Conservation (phyloP, 371 early-diverging fungal genomes). For the Haplosporangium sp. region DNA sequence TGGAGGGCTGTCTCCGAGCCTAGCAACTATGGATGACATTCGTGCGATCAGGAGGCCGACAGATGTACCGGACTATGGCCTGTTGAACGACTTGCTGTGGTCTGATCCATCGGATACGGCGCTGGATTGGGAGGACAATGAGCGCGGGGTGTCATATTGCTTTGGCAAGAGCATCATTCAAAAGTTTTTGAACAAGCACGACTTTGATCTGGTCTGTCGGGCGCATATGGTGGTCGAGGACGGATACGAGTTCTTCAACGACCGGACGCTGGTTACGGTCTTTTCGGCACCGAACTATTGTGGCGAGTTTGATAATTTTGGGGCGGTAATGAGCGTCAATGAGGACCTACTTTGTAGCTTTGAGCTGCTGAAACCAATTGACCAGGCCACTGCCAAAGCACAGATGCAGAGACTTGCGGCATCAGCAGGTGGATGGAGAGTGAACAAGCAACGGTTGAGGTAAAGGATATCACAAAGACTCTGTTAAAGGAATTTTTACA, state of each 20-base stretch:
- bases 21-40: slow-evolving; percentile 94
- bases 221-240: slow-evolving; percentile 99
- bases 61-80: slow-evolving; percentile 97
- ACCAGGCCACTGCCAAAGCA: slow-evolving; percentile 37
- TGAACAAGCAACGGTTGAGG: slow-evolving; percentile 50
- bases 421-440: slow-evolving; percentile 44
- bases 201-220: slow-evolving; percentile 94
- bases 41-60: slow-evolving; percentile 91
- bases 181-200: slow-evolving; percentile 90
- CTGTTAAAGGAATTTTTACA: not conserved
- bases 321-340: slow-evolving; percentile 96
- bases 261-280: slow-evolving; percentile 93
- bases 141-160: slow-evolving; percentile 97
- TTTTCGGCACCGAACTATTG: slow-evolving; percentile 99
- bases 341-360: slow-evolving; percentile 88
- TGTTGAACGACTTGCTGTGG: slow-evolving; percentile 93
- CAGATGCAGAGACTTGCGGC: slow-evolving; percentile 56
- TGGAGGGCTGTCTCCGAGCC: slow-evolving; percentile 96
- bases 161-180: slow-evolving; percentile 93
- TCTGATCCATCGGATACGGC: slow-evolving; percentile 85
- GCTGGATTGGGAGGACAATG: slow-evolving; percentile 97
- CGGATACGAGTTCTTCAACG: slow-evolving; percentile 98
- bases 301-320: slow-evolving; percentile 97
- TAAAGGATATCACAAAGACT: slow-evolving; percentile 16
- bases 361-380: slow-evolving; percentile 48